A percentile compares a stretch with the other conserved stretches of the same genome.
phyloP scores from a whole-genome alignment of 2,329 filamentous ascomycete genomes.

The Aureobasidium subglaciale region DNA sequence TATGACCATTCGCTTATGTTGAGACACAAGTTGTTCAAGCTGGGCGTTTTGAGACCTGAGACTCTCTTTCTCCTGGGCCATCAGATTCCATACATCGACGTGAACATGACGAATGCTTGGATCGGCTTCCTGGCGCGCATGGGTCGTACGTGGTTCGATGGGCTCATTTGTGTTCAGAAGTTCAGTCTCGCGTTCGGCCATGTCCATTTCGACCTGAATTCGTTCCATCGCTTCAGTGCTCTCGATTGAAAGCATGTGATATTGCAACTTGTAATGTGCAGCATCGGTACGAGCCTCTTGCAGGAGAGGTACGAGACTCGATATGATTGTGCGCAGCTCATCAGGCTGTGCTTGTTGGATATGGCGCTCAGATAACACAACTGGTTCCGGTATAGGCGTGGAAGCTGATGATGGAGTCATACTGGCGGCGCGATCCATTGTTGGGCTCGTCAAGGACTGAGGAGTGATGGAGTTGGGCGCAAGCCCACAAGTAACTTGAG shows the following conservation, averaged over 20 bases:
- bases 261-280: constrained; percentile 85
- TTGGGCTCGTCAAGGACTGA: neutral
- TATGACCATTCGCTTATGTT: constrained; percentile 71
- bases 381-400: constrained; percentile 26
- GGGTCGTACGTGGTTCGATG: constrained; percentile 38
- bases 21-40: constrained; percentile 58
- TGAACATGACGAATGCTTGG: constrained; percentile 31
- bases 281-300: constrained; percentile 71
- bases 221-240: constrained; percentile 79
- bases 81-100: constrained; percentile 49
- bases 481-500: neutral
- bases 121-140: constrained; percentile 43
- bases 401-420: constrained; percentile 33
- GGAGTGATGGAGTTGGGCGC: neutral
- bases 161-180: constrained; percentile 67
- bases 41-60: constrained; percentile 59
- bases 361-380: constrained; percentile 41
- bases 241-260: constrained; percentile 75
- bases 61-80: constrained; percentile 49
- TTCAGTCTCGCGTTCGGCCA: constrained; percentile 82
- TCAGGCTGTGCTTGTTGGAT: constrained; percentile 46
- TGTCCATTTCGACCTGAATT: constrained; percentile 83
- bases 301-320: constrained; percentile 46
- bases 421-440: constrained; percentile 8
- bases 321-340: constrained; percentile 48